Conservation (phyloP, 768 basidiomycete species). For the Mrakia blollopis region DNA sequence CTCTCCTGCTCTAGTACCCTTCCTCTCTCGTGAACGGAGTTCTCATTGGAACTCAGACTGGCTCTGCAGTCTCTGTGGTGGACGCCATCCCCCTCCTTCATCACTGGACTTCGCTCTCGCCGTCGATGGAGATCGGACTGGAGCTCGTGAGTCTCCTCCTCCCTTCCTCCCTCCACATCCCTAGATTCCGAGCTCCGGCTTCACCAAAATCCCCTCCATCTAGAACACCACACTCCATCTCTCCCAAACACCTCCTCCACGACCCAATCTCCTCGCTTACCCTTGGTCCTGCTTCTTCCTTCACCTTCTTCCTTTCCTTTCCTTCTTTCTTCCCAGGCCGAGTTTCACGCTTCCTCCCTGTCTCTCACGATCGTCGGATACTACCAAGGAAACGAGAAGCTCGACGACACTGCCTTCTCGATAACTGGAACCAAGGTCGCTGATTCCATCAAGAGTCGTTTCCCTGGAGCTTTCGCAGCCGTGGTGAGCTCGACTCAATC, state of each 20-base stretch:
- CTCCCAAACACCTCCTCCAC: background rate
- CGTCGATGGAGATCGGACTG: conserved; percentile 80
- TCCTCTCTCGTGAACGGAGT: conserved; percentile 71
- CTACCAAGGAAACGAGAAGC: conserved; percentile 48
- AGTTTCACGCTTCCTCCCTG: conserved; percentile 33
- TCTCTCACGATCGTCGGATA: conserved; percentile 34
- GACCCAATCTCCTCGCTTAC: background rate
- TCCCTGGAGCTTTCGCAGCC: conserved; percentile 57
- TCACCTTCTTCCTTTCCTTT: conserved; percentile 18
- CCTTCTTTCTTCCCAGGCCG: conserved; percentile 34
- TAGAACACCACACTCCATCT: background rate
- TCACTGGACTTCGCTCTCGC: conserved; percentile 76
- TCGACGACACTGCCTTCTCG: conserved; percentile 59
- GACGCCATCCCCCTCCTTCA: conserved; percentile 75
- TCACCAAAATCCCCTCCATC: conserved; percentile 1
- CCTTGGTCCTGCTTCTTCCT: conserved; percentile 50
- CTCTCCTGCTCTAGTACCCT: conserved; percentile 52
- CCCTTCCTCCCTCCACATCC: background rate
- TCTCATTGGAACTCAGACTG: conserved; percentile 56
- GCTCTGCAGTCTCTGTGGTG: conserved; percentile 45
- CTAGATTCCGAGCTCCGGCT: background rate
- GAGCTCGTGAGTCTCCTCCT: conserved; percentile 58
- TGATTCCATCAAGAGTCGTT: conserved; percentile 53
- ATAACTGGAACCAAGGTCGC: conserved; percentile 64
- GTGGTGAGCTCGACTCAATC: conserved; percentile 8